phyloP scores from a whole-genome alignment of 2,329 filamentous ascomycete genomes.

The Colletotrichum tropicale region DNA sequence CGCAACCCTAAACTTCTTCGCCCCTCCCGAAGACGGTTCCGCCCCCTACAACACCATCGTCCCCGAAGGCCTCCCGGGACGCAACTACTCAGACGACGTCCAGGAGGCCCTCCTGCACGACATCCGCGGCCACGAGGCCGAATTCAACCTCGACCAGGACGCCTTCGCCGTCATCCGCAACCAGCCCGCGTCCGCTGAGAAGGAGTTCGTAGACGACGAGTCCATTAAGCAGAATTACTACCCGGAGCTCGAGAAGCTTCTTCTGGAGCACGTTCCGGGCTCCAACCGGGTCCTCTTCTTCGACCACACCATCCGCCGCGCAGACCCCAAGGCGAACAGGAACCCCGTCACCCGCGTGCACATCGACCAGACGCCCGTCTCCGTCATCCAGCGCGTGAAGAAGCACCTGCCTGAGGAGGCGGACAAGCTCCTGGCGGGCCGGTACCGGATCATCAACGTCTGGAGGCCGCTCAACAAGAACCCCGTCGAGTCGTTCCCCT shows the following conservation, averaged over 20 bases:
- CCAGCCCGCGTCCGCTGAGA: constrained; percentile 60
- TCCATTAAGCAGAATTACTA: constrained; percentile 79
- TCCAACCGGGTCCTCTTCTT: constrained; percentile 74
- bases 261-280: constrained; percentile 71
- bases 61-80: constrained; percentile 63
- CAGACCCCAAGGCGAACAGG: constrained; percentile 61
- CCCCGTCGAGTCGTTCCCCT: constrained; percentile 69
- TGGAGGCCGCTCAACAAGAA: constrained; percentile 71
- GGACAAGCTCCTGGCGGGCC: constrained; percentile 65
- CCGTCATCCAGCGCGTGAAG: constrained; percentile 70
- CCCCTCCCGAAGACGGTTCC: constrained; percentile 62
- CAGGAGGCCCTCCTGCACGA: constrained; percentile 69
- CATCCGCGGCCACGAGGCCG: constrained; percentile 71
- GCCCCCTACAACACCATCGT: constrained; percentile 73
- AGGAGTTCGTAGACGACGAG: constrained; percentile 70
- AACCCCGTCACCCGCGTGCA: constrained; percentile 76
- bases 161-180: constrained; percentile 72
- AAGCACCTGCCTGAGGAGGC: constrained; percentile 68
- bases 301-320: constrained; percentile 86
- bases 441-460: constrained; percentile 86
- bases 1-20: constrained; percentile 70
- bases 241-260: constrained; percentile 77
- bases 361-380: constrained; percentile 79
- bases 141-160: constrained; percentile 72
- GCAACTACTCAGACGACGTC: constrained; percentile 63